Base-by-base conservation (phyloP, 306 rosid species). In the Pyrus communis region DNA sequence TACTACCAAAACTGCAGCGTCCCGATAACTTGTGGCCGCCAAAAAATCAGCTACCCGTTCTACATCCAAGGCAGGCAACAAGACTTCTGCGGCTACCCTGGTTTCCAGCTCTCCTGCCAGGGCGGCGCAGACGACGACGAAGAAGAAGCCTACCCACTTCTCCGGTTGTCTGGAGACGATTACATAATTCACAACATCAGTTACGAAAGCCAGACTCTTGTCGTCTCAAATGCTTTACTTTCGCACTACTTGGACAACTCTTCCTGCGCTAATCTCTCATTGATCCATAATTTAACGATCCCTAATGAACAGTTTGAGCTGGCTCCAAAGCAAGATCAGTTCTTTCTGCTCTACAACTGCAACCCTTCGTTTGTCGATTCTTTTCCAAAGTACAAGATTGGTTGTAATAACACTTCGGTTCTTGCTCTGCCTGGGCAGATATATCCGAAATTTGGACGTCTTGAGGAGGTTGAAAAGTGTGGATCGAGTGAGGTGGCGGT, bases 41-140 rank as follows among this genome's bases (percentile, higher is more conserved):
- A 38, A 40, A 31, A 0, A 7, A 87, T 91, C 46, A 82, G 30
- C 27, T 91, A 79, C 74, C 94, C 95, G 0, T 91, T 89, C 52
- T 85, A 69, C 83, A 85, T 86, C 14, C 1, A 11, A 12, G 79
- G 74, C 21, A 10, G 0, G 42, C 89, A 89, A 71, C 1, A 63
- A 25, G 0, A 76, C 17, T 85, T 49, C 28, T 86, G 95, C 22
- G 97, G 97, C 1, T 86, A 52, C 77, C 91, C 90, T 4, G 88
- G 93, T 72, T 91, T 89, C 23, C 58, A 15, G 1, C 22, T 91
- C 66, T 30, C 78, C 23, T 91, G 97, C 77, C 19, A 28, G 31
- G 49, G 3, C 2, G 21, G 35, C 10, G 42, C 42, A 7, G 42
- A 38, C 42, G 42, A 38, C 42, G 42, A 70, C 40, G 35, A 3